Evolutionary conservation across 1,284 basidiomycete genomes (phyloP).

Genomic region (Cystobasidium pallidum): DNA sequence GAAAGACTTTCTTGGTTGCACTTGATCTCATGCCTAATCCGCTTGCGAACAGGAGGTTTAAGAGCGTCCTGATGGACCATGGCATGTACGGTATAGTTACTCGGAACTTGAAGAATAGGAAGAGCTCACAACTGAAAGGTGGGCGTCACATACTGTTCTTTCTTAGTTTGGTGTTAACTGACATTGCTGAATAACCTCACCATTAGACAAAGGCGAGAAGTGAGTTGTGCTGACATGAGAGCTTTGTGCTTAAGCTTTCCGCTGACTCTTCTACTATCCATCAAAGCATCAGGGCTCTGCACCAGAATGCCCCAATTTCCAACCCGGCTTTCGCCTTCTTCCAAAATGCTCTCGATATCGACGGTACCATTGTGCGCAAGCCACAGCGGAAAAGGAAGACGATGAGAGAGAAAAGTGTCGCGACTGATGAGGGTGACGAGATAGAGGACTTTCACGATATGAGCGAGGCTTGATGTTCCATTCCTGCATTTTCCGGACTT

Average conservation of each 20-base stretch:
- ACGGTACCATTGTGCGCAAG: conserved; percentile 9
- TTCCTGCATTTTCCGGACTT: neutral
- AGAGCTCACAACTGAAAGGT: conserved; percentile 14
- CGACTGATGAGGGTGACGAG: neutral
- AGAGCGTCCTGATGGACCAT: conserved; percentile 16
- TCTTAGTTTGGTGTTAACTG: neutral
- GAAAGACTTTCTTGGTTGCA: conserved; percentile 7
- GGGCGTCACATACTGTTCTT: neutral
- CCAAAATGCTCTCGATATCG: conserved; percentile 3
- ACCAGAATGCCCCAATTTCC: conserved; percentile 2
- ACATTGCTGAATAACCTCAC: neutral
- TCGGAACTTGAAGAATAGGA: conserved; percentile 4
- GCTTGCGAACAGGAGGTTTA: neutral
- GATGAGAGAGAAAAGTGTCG: neutral
- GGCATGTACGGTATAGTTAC: conserved; percentile 11
- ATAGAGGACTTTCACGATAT: conserved; percentile 1
- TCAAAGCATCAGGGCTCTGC: neutral
- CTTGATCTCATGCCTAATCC: conserved; percentile 22
- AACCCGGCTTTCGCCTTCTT: conserved; percentile 22
- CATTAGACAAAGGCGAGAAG: conserved; percentile 25
- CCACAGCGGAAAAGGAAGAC: conserved; percentile 5
- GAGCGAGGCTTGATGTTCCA: neutral
- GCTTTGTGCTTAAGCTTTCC: neutral
- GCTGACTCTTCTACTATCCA: neutral
- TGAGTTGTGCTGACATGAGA: neutral